phyloP scores from a whole-genome alignment of 2,329 filamentous ascomycete species.

The Venturia oleaginea region DNA sequence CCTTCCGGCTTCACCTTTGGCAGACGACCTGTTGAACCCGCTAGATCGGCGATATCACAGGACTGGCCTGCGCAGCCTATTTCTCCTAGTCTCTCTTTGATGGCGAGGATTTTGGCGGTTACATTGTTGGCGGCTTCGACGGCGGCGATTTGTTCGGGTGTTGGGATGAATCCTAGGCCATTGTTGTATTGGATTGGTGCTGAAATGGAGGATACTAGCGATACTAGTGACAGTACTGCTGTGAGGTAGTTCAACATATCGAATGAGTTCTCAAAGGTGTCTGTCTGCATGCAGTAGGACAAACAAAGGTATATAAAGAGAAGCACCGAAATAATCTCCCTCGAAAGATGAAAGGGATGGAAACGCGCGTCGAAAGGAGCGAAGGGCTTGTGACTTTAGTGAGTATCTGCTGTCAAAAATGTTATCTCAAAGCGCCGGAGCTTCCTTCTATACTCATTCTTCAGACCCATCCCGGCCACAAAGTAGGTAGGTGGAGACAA shows the following conservation, averaged over 20 bases:
- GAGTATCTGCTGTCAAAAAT: not conserved
- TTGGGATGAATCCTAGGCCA: not conserved
- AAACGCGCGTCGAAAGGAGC: not conserved
- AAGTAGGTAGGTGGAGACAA: not conserved
- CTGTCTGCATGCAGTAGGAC: not conserved
- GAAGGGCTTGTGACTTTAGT: not conserved
- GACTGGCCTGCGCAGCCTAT: not conserved
- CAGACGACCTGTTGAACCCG: conserved; percentile 5
- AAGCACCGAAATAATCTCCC: not conserved
- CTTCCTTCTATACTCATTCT: not conserved
- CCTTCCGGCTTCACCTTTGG: conserved; percentile 4
- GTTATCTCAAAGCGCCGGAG: not conserved
- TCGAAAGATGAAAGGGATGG: not conserved
- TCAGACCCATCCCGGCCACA: not conserved
- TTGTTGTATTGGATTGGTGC: not conserved
- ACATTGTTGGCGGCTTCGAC: conserved; percentile 8
- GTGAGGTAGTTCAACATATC: not conserved
- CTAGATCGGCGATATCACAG: conserved; percentile 4
- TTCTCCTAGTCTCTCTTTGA: not conserved
- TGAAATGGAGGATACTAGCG: not conserved
- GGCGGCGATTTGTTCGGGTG: not conserved
- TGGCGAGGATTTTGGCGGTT: not conserved
- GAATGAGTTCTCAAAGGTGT: not conserved
- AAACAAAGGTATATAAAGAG: not conserved
- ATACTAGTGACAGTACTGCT: not conserved